Conservation (phyloP, 2,329 filamentous ascomycete species). For the Epichloe scottii region DNA sequence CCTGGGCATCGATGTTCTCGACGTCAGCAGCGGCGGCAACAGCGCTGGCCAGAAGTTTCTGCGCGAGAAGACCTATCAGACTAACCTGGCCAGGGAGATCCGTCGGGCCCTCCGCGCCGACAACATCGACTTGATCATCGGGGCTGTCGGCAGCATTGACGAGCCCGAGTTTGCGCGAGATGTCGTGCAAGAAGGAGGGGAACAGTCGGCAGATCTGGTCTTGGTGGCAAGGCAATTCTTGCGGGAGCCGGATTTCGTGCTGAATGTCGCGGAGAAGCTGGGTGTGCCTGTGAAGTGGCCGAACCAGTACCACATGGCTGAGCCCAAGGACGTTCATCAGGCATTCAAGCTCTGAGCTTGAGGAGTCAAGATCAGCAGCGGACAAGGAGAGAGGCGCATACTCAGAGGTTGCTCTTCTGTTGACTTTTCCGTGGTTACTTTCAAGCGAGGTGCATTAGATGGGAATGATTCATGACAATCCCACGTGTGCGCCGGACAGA, state of each 20-base stretch:
- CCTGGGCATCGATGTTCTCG: constrained; percentile 68
- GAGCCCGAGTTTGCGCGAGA: constrained; percentile 53
- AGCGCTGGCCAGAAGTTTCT: constrained; percentile 48
- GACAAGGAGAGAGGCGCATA: neutral
- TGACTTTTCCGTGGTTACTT: neutral
- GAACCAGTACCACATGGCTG: constrained; percentile 44
- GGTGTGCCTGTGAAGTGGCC: constrained; percentile 60
- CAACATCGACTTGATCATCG: constrained; percentile 46
- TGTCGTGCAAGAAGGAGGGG: constrained; percentile 34
- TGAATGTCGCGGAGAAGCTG: constrained; percentile 59
- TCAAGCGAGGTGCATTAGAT: no score
- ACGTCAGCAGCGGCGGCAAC: constrained; percentile 69
- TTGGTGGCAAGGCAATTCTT: constrained; percentile 66
- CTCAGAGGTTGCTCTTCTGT: neutral
- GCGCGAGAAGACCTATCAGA: constrained; percentile 57
- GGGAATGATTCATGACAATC: no score
- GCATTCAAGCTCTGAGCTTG: constrained; percentile 1
- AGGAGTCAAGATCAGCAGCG: neutral
- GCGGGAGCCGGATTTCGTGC: constrained; percentile 68
- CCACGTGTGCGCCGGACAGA: no score
- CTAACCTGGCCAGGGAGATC: constrained; percentile 57
- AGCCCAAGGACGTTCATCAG: constrained; percentile 11
- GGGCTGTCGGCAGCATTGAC: constrained; percentile 63
- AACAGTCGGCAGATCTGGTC: constrained; percentile 48
- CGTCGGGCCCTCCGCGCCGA: constrained; percentile 49